Evolutionary conservation across 805 yeast species (phyloP).

Genomic region (Hanseniaspora occidentalis): DNA sequence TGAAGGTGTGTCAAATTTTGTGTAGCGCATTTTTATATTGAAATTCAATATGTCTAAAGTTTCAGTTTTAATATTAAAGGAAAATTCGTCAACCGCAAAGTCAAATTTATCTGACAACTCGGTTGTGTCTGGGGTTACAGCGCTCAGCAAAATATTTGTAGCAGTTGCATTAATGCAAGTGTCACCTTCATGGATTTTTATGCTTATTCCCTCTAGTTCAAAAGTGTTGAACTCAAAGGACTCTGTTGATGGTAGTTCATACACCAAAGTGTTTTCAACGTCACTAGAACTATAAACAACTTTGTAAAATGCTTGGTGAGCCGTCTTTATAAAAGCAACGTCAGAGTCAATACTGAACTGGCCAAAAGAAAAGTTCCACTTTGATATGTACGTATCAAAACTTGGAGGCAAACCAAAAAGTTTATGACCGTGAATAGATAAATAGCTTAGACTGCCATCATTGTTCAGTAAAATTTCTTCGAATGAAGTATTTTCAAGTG

Average conservation of each 20-base stretch:
- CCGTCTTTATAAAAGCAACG: slow-evolving; percentile 31
- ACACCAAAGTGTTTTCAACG: slow-evolving; percentile 58
- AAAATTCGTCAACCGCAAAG: slow-evolving; percentile 36
- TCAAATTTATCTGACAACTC: slow-evolving; percentile 47
- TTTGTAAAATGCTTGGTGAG: slow-evolving; percentile 31
- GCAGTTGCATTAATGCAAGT: slow-evolving; percentile 16
- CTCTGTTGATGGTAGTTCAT: slow-evolving; percentile 40
- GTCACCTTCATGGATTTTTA: slow-evolving; percentile 29
- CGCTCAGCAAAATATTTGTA: slow-evolving; percentile 25
- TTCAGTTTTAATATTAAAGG: slow-evolving; percentile 11
- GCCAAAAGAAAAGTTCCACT: slow-evolving; percentile 78
- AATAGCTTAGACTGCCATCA: slow-evolving; percentile 28
- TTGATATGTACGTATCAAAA: slow-evolving; percentile 79
- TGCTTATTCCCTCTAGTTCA: slow-evolving; percentile 33
- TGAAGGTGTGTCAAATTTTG: slow-evolving; percentile 45
- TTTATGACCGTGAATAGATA: slow-evolving; percentile 72
- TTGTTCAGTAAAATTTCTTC: slow-evolving; percentile 21
- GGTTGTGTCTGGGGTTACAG: slow-evolving; percentile 60
- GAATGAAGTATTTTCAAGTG: slow-evolving; percentile 9
- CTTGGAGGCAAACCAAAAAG: slow-evolving; percentile 87
- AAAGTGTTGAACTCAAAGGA: slow-evolving; percentile 63
- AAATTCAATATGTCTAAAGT: slow-evolving; percentile 28
- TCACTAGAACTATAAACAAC: slow-evolving; percentile 58
- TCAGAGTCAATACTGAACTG: slow-evolving; percentile 39
- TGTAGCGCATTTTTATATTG: slow-evolving; percentile 44